Conservation (phyloP, 108 stramenopile species). For the Cylindrotheca closterium region DNA sequence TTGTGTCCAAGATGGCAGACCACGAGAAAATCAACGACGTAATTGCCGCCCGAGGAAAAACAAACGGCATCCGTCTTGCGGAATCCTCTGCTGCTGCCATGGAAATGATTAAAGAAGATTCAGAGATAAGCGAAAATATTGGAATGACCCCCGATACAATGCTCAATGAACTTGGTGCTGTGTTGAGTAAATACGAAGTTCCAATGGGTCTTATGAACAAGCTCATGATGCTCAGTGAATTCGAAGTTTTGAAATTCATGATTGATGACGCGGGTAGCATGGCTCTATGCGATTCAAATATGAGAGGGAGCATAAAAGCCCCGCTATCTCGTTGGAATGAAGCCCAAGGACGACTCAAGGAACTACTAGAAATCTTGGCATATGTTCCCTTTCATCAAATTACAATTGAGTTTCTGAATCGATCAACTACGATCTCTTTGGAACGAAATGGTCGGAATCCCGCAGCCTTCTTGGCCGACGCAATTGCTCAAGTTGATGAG, state of each 20-base stretch:
- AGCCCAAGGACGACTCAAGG: constrained; percentile 27
- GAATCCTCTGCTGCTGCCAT: constrained; percentile 35
- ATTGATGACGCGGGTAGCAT: constrained; percentile 31
- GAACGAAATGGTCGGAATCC: constrained; percentile 23
- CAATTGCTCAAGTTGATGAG: constrained; percentile 10
- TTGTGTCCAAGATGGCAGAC: constrained; percentile 34
- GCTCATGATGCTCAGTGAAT: too few species aligned
- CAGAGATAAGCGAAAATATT: constrained; percentile 30
- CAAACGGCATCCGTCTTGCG: too few species aligned
- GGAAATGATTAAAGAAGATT: too few species aligned
- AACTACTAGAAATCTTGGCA: constrained; percentile 41
- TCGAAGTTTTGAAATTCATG: constrained; percentile 34
- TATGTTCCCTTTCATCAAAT: constrained; percentile 32
- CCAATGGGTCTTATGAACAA: constrained; percentile 44
- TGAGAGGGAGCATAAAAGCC: neutral
- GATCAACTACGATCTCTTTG: constrained; percentile 15
- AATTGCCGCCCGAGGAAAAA: too few species aligned
- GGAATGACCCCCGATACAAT: too few species aligned
- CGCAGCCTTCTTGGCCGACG: constrained; percentile 15
- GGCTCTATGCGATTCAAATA: too few species aligned
- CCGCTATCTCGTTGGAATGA: constrained; percentile 35
- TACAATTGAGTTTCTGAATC: constrained; percentile 34
- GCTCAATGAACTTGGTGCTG: constrained; percentile 29
- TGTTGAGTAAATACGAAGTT: constrained; percentile 41
- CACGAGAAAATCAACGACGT: constrained; percentile 26